phyloP scores from a whole-genome alignment of 495 filamentous ascomycete genomes.

The Penicillium desertorum region DNA sequence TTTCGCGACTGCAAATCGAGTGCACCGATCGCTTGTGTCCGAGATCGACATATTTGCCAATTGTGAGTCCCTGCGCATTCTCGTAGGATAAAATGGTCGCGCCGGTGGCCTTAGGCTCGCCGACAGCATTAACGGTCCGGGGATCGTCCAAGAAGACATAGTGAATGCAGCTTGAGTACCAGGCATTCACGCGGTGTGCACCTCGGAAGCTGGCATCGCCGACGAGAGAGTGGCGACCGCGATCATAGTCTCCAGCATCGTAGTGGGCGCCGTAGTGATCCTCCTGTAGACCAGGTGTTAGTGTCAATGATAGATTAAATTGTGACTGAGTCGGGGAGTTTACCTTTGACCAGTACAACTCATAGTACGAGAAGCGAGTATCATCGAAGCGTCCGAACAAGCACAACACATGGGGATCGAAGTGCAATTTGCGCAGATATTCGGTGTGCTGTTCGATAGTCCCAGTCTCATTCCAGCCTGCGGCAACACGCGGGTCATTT shows the following conservation, averaged over 20 bases:
- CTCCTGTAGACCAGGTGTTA: constrained; percentile 46
- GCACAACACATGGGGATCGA: constrained; percentile 61
- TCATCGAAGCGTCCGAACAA: constrained; percentile 63
- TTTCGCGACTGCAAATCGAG: constrained; percentile 58
- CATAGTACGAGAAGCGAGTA: constrained; percentile 63
- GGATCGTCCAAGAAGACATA: constrained; percentile 70
- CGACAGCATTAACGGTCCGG: constrained; percentile 60
- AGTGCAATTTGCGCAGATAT: constrained; percentile 59
- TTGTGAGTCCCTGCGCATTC: constrained; percentile 60
- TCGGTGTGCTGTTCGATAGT: constrained; percentile 61
- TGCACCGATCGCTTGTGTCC: constrained; percentile 66
- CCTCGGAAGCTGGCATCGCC: constrained; percentile 63
- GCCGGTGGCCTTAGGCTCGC: constrained; percentile 63
- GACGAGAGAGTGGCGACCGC: constrained; percentile 67
- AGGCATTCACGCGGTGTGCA: constrained; percentile 63
- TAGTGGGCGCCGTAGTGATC: constrained; percentile 67
- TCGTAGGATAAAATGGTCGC: constrained; percentile 64
- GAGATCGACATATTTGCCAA: constrained; percentile 66
- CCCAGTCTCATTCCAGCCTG: constrained; percentile 68
- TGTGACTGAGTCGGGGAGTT: not conserved
- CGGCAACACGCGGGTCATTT: constrained; percentile 67
- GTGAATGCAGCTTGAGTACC: constrained; percentile 69
- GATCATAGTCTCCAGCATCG: constrained; percentile 60
- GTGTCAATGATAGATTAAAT: constrained; percentile 6
- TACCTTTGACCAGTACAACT: constrained; percentile 72